A percentile compares a stretch with the other conserved stretches of the same genome.
Evolutionary conservation across 495 filamentous ascomycete genomes (phyloP).

Genomic region (Acidiella bohemica): DNA sequence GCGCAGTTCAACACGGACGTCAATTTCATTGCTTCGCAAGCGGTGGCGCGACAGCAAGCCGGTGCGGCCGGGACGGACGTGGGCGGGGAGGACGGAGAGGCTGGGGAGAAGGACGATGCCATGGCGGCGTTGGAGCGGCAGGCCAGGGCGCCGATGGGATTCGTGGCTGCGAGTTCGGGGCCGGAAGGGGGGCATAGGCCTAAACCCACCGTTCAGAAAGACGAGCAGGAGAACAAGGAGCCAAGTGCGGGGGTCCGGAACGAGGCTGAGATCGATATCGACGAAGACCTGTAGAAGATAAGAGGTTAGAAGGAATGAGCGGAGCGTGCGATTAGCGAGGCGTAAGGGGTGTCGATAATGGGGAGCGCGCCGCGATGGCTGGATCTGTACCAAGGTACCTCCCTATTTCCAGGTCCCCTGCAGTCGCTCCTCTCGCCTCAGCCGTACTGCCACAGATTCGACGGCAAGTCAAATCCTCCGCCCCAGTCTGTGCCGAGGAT

Average conservation of each 20-base stretch:
- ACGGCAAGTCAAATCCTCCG: constrained; percentile 1
- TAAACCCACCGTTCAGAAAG: not conserved
- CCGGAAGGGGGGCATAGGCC: constrained; percentile 41
- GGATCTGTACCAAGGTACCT: too few relatives aligned
- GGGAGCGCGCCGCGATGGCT: too few relatives aligned
- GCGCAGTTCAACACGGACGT: constrained; percentile 90
- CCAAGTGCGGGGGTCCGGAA: constrained; percentile 6
- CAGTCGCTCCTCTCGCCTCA: too few relatives aligned
- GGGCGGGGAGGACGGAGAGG: constrained; percentile 24
- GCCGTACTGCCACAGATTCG: constrained; percentile 2
- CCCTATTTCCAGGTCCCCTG: too few relatives aligned
- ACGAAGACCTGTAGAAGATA: constrained; percentile 14
- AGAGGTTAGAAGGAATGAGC: too few relatives aligned
- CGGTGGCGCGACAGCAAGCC: constrained; percentile 66
- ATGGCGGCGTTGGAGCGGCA: constrained; percentile 88
- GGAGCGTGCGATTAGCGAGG: too few relatives aligned
- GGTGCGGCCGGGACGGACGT: constrained; percentile 22
- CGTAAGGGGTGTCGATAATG: too few relatives aligned
- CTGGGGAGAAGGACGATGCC: constrained; percentile 48
- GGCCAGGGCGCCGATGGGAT: constrained; percentile 76
- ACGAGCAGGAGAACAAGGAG: constrained; percentile 1
- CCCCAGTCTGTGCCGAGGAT: constrained; percentile 3
- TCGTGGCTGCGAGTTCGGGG: constrained; percentile 74
- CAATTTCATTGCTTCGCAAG: constrained; percentile 95
- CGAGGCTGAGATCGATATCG: constrained; percentile 17